Conservation (phyloP, 306 rosid genomes). For the Purshia tridentata region DNA sequence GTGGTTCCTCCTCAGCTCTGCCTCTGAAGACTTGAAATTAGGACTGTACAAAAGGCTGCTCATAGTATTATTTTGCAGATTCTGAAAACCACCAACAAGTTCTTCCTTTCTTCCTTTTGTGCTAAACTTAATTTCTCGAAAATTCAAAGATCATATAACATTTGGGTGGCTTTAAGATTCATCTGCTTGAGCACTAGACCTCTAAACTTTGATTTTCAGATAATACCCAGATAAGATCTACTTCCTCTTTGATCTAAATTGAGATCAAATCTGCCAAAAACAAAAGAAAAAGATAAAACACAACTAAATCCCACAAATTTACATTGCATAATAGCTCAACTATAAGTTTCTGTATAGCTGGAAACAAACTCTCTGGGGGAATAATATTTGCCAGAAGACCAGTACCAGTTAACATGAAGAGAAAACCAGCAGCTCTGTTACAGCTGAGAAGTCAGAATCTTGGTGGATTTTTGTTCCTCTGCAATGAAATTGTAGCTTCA, state of each 20-base stretch:
- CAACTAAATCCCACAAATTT: background rate
- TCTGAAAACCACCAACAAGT: constrained; percentile 17
- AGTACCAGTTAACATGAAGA: background rate
- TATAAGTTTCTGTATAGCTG: background rate
- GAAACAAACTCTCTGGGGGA: background rate
- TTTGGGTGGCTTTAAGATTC: constrained; percentile 10
- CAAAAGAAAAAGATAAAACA: background rate
- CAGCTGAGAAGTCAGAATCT: constrained; percentile 1
- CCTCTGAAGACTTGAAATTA: constrained; percentile 36
- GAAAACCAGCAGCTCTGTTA: background rate
- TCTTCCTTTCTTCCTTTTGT: background rate
- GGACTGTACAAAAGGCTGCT: constrained; percentile 57
- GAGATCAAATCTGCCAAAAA: constrained; percentile 21
- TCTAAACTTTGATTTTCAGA: background rate
- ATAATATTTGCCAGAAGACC: background rate
- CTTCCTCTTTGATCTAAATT: constrained; percentile 1
- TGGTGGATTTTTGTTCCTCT: background rate
- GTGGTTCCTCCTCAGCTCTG: constrained; percentile 48
- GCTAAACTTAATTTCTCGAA: background rate
- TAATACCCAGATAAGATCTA: constrained; percentile 14
- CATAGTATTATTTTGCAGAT: constrained; percentile 36
- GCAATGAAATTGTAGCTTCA: constrained; percentile 17
- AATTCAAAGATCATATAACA: background rate
- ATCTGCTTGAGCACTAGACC: background rate
- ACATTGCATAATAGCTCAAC: background rate